phyloP scores from a whole-genome alignment of 106 monocot species.

The Allium fistulosum region DNA sequence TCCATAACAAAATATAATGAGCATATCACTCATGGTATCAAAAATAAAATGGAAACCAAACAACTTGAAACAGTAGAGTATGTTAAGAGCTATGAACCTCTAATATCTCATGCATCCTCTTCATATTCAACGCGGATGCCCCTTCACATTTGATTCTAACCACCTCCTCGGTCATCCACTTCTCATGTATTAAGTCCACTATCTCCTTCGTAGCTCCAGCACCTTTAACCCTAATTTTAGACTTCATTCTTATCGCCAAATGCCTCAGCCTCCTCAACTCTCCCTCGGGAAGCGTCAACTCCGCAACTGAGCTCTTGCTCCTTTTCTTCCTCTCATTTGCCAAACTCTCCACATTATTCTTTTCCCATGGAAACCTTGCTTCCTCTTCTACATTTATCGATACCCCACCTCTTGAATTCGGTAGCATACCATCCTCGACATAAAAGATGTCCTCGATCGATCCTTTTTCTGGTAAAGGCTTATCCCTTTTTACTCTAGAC shows the following conservation, averaged over 20 bases:
- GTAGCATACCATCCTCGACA: slow-evolving; percentile 71
- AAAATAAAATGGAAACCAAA: too few relatives aligned
- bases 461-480: slow-evolving; percentile 46
- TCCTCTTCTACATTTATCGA: slow-evolving; percentile 35
- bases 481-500: slow-evolving; percentile 10
- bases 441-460: slow-evolving; percentile 90
- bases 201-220: slow-evolving; percentile 72
- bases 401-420: slow-evolving; percentile 57
- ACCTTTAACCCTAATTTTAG: slow-evolving; percentile 71
- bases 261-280: slow-evolving; percentile 84
- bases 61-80: too few relatives aligned
- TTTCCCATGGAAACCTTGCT: slow-evolving; percentile 88
- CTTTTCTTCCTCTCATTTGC: slow-evolving; percentile 29
- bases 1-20: too few relatives aligned
- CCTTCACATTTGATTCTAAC: slow-evolving; percentile 93
- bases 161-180: slow-evolving; percentile 75
- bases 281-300: slow-evolving; percentile 76
- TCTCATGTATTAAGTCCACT: slow-evolving; percentile 74
- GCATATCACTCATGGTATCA: too few relatives aligned
- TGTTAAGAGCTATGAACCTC: slow-evolving; percentile 36
- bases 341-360: slow-evolving; percentile 8
- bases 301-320: slow-evolving; percentile 64
- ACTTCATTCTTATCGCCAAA: slow-evolving; percentile 64
- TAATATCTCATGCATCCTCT: slow-evolving; percentile 79
- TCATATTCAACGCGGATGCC: slow-evolving; percentile 80